Conservation (phyloP, 345 rosid species). For the Citrus sp. region DNA sequence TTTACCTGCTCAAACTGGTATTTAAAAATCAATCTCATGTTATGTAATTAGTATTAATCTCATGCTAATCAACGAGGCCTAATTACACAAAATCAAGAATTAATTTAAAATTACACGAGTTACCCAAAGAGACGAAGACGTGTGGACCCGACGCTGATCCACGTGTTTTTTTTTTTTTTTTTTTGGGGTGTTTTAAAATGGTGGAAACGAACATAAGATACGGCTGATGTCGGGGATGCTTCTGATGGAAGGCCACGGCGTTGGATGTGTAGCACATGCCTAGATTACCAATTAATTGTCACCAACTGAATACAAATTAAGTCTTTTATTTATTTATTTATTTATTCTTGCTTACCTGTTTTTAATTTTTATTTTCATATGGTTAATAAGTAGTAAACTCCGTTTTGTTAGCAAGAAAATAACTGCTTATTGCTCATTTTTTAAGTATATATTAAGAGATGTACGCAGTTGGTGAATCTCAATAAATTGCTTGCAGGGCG, state of each 20-base stretch:
- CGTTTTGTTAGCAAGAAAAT: not conserved
- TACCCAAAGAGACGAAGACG: slow-evolving; percentile 15
- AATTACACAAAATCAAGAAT: not conserved
- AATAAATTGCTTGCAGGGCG: not conserved
- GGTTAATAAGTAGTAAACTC: not conserved
- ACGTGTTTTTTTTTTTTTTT: slow-evolving; percentile 2
- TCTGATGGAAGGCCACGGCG: slow-evolving; percentile 43
- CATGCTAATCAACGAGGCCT: slow-evolving; percentile 3
- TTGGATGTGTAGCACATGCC: slow-evolving; percentile 40
- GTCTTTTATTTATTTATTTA: not conserved
- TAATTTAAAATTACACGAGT: slow-evolving; percentile 2
- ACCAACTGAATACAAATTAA: slow-evolving; percentile 3
- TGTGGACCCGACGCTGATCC: slow-evolving; percentile 25
- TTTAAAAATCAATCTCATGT: not conserved
- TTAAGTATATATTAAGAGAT: not conserved
- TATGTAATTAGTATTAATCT: no score
- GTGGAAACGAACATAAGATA: slow-evolving; percentile 31
- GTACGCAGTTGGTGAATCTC: slow-evolving; percentile 26
- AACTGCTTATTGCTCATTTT: not conserved
- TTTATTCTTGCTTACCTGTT: not conserved
- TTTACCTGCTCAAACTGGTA: slow-evolving; percentile 16
- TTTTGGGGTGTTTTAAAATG: no score
- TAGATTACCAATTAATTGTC: not conserved
- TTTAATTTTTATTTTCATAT: not conserved
- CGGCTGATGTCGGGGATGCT: slow-evolving; percentile 44